phyloP scores from a whole-genome alignment of 2,329 filamentous ascomycete species.

The Raffaelea ambrosiae region DNA sequence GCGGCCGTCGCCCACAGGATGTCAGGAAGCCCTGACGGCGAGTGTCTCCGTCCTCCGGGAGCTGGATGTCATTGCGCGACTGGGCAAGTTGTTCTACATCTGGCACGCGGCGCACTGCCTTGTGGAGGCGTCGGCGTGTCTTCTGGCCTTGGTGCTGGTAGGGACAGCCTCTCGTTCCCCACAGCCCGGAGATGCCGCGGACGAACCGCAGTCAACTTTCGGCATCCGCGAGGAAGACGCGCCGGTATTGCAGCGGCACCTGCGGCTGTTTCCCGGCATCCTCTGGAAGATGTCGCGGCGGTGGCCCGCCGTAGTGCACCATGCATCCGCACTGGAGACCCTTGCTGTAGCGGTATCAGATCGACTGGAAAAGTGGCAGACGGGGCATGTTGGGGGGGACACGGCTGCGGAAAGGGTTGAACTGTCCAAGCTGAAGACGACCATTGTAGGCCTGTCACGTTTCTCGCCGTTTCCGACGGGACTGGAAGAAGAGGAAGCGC shows the following conservation, averaged over 20 bases:
- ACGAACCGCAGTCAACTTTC: too few relatives aligned
- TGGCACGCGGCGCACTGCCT: conserved; percentile 3
- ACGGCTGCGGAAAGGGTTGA: too few relatives aligned
- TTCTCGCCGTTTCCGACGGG: too few relatives aligned
- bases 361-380: too few relatives aligned
- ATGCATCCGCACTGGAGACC: neutral
- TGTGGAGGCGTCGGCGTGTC: neutral
- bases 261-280: conserved; percentile 1
- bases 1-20: too few relatives aligned
- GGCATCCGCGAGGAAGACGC: neutral
- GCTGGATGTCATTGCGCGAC: conserved; percentile 1
- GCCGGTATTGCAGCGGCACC: conserved; percentile 1
- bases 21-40: neutral
- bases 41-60: conserved; percentile 1
- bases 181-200: too few relatives aligned
- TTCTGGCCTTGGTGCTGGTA: neutral
- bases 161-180: too few relatives aligned
- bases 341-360: too few relatives aligned
- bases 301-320: conserved; percentile 1
- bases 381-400: too few relatives aligned
- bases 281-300: conserved; percentile 4
- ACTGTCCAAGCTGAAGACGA: too few relatives aligned
- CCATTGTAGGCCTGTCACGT: too few relatives aligned
- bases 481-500: too few relatives aligned
- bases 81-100: conserved; percentile 5